Evolutionary conservation across 495 filamentous ascomycete genomes (phyloP).

Genomic region (Opeltia flavorubescens): DNA sequence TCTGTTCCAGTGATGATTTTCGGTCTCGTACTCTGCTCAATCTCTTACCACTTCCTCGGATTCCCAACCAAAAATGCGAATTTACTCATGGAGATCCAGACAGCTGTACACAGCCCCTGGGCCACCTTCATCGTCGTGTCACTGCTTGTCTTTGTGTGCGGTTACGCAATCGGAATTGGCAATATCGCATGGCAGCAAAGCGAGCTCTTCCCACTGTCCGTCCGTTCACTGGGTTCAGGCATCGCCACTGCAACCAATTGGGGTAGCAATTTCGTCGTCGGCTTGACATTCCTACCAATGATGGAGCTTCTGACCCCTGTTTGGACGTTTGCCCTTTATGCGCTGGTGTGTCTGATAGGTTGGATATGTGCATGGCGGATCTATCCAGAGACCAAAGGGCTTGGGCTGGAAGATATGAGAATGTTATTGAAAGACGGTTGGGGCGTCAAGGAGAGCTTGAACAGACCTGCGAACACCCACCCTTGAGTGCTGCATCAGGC

Average conservation of each 20-base stretch:
- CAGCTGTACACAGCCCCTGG: slow-evolving; percentile 14
- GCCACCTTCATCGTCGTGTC: slow-evolving; percentile 48
- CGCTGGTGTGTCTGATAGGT: slow-evolving; percentile 49
- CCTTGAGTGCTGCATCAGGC: too few species aligned
- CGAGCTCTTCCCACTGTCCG: slow-evolving; percentile 75
- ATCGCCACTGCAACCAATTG: slow-evolving; percentile 84
- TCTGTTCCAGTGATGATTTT: slow-evolving; percentile 76
- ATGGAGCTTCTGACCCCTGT: slow-evolving; percentile 62
- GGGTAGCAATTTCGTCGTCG: slow-evolving; percentile 77
- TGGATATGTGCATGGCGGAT: slow-evolving; percentile 54
- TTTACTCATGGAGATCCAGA: slow-evolving; percentile 5
- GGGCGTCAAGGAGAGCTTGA: slow-evolving; percentile 42
- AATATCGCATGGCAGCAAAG: slow-evolving; percentile 90
- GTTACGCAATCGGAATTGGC: slow-evolving; percentile 77
- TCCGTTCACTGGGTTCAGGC: slow-evolving; percentile 67
- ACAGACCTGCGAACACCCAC: neutral
- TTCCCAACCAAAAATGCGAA: slow-evolving; percentile 17
- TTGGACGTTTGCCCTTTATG: slow-evolving; percentile 71
- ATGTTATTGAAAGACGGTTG: slow-evolving; percentile 58
- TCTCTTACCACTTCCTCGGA: slow-evolving; percentile 50
- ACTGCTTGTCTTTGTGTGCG: slow-evolving; percentile 70
- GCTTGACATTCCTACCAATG: slow-evolving; percentile 73
- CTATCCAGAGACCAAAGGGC: slow-evolving; percentile 75
- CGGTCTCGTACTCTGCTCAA: slow-evolving; percentile 51
- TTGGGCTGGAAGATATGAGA: slow-evolving; percentile 72